Base-by-base conservation (phyloP, 1,284 basidiomycete species). In the Caloboletus inedulis region DNA sequence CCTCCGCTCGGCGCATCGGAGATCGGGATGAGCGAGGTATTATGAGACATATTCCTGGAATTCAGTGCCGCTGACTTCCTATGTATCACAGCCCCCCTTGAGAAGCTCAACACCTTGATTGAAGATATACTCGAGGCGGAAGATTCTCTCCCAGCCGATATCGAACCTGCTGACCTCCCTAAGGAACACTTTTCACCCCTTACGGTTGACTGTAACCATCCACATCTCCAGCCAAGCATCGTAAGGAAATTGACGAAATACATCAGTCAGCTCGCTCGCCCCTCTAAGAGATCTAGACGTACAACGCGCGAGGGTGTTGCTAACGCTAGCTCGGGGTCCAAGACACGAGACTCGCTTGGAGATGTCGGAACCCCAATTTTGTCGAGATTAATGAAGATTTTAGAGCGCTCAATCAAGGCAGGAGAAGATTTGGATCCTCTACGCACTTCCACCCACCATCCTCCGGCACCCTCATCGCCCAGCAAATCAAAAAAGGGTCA, bases 121-220 rank as follows among this genome's bases (percentile, higher is more conserved):
- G 91, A 95, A 55, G 91, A 95, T 52, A 81, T 96, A 19, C 90
- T 95, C 59, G 91, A 95, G 65, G 90, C 92, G 0, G 89, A 95
- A 63, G 94, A 96, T 64, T 69, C 80, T 0, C 75, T 96, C 19
- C 80, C 88, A 3, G 77, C 85, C 1, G 85, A 89, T 53, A 73
- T 81, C 1, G 77, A 81, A 36, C 57, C 75, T 5, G 64, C 71
- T 13, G 81, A 84, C 51, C 70, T 92, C 9, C 77, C 84, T 10
- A 61, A 72, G 21, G 80, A 84, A 4, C 89, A 80, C 66, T 94
- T 94, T 62, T 85, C 85, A 1, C 62, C 73, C 2, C 69, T 83
- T 13, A 85, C 86, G 0, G 60, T 70, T 14, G 84, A 88, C 44
- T 72, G 75, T 42, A 72, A 78, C 6, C 76, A 75, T 9, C 87